These are phyloP conservation scores for Ustilago sp. DNA, from an alignment of 1,284 basidiomycete species.

Conservation along the genomic window DNA sequence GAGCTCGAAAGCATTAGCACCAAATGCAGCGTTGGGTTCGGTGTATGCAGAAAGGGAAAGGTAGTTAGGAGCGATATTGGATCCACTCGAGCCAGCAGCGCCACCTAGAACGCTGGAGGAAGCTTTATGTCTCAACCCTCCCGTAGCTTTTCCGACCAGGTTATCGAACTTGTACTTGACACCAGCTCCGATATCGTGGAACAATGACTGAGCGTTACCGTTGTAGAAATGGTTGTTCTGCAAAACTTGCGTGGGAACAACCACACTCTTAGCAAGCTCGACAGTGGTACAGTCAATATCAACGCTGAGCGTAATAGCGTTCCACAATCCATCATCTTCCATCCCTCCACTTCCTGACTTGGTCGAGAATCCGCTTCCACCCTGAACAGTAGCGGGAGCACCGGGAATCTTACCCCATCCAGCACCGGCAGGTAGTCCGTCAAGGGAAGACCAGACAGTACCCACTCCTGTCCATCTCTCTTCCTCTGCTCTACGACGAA, in stretches of 20 bases:
- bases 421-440: conserved; percentile 53
- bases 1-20: conserved; percentile 28
- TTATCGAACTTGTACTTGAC: conserved; percentile 56
- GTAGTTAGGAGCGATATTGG: conserved; percentile 33
- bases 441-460: conserved; percentile 57
- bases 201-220: conserved; percentile 51
- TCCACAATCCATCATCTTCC: conserved; percentile 62
- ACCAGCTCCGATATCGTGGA: conserved; percentile 52
- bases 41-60: conserved; percentile 43
- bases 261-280: conserved; percentile 45
- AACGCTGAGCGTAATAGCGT: conserved; percentile 48
- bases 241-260: conserved; percentile 55
- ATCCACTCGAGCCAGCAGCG: not conserved
- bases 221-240: conserved; percentile 52
- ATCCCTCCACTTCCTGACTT: conserved; percentile 15
- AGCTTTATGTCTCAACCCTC: conserved; percentile 19
- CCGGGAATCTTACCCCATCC: conserved; percentile 41
- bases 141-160: conserved; percentile 12
- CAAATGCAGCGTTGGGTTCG: conserved; percentile 29
- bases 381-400: conserved; percentile 6
- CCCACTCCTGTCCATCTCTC: conserved; percentile 50
- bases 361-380: conserved; percentile 23
- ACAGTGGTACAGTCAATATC: conserved; percentile 54
- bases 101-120: conserved; percentile 7
- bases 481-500: conserved; percentile 33